Evolutionary conservation across 2,329 filamentous ascomycete species (phyloP).

Genomic region (Taxawa tesnikishii): DNA sequence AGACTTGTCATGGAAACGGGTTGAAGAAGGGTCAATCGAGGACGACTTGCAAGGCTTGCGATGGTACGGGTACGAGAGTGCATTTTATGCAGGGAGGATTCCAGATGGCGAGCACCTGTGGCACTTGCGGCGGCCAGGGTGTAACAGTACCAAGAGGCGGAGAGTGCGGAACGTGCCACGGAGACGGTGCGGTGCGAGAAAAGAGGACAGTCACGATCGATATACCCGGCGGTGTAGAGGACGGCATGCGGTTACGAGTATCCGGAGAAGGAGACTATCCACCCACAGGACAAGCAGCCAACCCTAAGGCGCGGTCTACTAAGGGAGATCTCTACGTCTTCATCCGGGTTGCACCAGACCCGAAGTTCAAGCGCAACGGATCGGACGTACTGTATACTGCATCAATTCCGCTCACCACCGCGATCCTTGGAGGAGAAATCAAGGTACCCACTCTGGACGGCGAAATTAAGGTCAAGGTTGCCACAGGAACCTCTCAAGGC

Average conservation of each 20-base stretch:
- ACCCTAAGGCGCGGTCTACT: conserved; percentile 50
- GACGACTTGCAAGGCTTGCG: conserved; percentile 64
- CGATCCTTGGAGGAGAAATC: conserved; percentile 81
- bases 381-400: conserved; percentile 90
- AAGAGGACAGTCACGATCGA: conserved; percentile 75
- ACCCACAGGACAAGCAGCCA: conserved; percentile 56
- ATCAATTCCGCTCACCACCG: conserved; percentile 81
- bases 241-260: conserved; percentile 84
- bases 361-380: conserved; percentile 77
- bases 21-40: conserved; percentile 69
- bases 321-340: conserved; percentile 86
- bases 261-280: conserved; percentile 81
- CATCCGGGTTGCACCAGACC: conserved; percentile 77
- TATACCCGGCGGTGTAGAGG: conserved; percentile 90
- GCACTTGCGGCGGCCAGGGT: conserved; percentile 68
- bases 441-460: conserved; percentile 82
- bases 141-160: conserved; percentile 63
- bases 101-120: conserved; percentile 88
- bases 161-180: conserved; percentile 68
- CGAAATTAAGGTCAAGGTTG: conserved; percentile 79
- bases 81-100: conserved; percentile 88
- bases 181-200: conserved; percentile 74
- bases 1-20: conserved; percentile 71
- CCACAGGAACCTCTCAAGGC: conserved; percentile 82
- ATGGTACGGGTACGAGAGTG: conserved; percentile 74